A percentile compares a stretch with the other conserved stretches of the same genome.
phyloP scores from a whole-genome alignment of 2,329 filamentous ascomycete genomes.

The Elsinoe batatas region DNA sequence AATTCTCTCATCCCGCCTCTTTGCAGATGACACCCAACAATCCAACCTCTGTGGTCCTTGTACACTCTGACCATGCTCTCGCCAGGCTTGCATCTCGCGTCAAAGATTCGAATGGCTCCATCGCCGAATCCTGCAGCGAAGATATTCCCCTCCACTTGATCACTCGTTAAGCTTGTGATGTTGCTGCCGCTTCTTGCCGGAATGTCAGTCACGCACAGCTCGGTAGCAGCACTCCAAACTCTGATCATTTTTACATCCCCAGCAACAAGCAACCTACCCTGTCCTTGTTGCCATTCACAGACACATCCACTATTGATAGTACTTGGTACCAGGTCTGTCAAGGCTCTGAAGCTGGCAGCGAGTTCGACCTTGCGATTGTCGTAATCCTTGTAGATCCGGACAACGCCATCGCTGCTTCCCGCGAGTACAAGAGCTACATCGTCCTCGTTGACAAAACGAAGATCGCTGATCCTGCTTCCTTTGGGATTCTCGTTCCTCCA shows the following conservation, averaged over 20 bases:
- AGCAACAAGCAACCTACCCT: conserved; percentile 85
- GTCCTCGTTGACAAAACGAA: conserved; percentile 97
- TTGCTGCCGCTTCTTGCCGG: conserved; percentile 89
- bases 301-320: conserved; percentile 83
- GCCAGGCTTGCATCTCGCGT: conserved; percentile 67
- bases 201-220: conserved; percentile 87
- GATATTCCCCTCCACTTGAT: conserved; percentile 94
- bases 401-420: conserved; percentile 86
- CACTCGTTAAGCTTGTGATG: conserved; percentile 89
- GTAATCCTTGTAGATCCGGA: conserved; percentile 89
- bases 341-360: conserved; percentile 79
- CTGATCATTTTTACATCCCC: conserved; percentile 92
- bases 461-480: conserved; percentile 84
- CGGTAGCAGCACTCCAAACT: conserved; percentile 90
- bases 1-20: conserved; percentile 87
- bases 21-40: conserved; percentile 94
- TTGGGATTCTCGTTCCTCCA: conserved; percentile 93
- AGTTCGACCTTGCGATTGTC: conserved; percentile 71
- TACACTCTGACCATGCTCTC: conserved; percentile 93
- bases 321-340: conserved; percentile 88
- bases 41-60: conserved; percentile 94
- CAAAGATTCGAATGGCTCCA: conserved; percentile 86
- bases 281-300: conserved; percentile 98
- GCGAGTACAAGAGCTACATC: conserved; percentile 92
- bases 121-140: conserved; percentile 96